Percentiles rank a stretch among this genome's conserved stretches.
Conservation (phyloP, 371 early-diverging fungal species). For the Parasitella parasitica region DNA sequence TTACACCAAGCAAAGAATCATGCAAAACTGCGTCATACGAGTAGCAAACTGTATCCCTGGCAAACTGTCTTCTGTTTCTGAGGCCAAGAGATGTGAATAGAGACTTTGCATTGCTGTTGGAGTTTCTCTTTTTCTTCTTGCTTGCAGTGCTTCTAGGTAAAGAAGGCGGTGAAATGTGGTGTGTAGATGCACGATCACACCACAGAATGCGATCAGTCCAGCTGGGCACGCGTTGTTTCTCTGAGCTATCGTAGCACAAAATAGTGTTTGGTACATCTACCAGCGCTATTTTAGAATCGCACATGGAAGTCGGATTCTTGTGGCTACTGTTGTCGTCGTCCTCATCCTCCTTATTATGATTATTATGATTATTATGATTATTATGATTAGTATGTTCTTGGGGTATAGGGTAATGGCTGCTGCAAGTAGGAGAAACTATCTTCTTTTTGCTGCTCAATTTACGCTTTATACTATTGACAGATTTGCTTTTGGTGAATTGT, state of each 20-base stretch:
- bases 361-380: no score
- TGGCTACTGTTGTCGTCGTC: neutral
- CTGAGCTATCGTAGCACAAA: constrained; percentile 68
- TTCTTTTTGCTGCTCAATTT: neutral
- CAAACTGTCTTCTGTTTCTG: neutral
- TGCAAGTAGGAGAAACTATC: neutral
- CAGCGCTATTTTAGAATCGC: neutral
- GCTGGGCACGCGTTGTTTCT: constrained; percentile 84
- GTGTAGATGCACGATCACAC: constrained; percentile 32
- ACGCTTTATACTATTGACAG: constrained; percentile 2
- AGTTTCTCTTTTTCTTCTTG: neutral
- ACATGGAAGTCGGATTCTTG: neutral
- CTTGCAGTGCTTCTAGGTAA: neutral
- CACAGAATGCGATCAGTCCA: constrained; percentile 92
- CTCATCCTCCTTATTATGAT: neutral
- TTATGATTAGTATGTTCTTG: neutral
- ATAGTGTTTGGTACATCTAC: neutral
- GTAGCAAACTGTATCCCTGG: constrained; percentile 27
- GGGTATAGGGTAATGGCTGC: neutral
- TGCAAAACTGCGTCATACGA: constrained; percentile 40
- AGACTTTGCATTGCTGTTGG: neutral
- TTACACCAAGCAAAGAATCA: constrained; percentile 29
- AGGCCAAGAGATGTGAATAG: neutral
- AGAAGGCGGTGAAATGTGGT: constrained; percentile 1
- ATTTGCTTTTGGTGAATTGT: neutral